Conservation (phyloP, 345 rosid genomes). For the Ceriops decandra region DNA sequence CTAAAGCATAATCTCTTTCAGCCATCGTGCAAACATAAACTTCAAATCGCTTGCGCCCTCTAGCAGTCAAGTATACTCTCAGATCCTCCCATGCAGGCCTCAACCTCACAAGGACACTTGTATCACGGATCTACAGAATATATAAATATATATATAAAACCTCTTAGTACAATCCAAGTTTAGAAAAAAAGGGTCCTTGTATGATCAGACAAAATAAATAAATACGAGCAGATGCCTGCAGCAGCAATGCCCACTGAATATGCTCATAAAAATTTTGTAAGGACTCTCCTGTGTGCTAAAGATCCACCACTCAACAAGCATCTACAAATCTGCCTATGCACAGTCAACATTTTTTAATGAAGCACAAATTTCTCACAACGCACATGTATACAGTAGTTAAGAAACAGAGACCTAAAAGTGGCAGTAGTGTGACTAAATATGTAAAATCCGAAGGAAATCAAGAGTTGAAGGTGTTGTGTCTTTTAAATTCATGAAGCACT, state of each 20-base stretch:
- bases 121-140: constrained; percentile 73
- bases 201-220: constrained; percentile 14
- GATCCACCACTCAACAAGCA: too few species aligned
- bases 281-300: too few species aligned
- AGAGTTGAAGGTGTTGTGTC: background rate
- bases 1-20: constrained; percentile 95
- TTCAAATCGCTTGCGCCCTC: constrained; percentile 96
- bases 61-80: constrained; percentile 84
- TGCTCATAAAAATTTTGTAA: too few species aligned
- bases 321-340: too few species aligned
- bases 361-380: background rate
- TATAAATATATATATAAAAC: background rate
- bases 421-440: background rate
- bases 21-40: constrained; percentile 99
- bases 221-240: background rate
- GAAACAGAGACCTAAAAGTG: background rate
- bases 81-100: constrained; percentile 99
- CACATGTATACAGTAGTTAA: too few species aligned
- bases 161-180: too few species aligned
- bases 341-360: background rate
- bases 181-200: background rate
- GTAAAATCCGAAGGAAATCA: background rate
- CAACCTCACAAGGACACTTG: constrained; percentile 98
- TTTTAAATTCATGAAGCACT: constrained; percentile 18
- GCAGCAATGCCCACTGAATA: too few species aligned